phyloP scores from a whole-genome alignment of 139 green algal genomes.

The Pleodorina starrii region DNA sequence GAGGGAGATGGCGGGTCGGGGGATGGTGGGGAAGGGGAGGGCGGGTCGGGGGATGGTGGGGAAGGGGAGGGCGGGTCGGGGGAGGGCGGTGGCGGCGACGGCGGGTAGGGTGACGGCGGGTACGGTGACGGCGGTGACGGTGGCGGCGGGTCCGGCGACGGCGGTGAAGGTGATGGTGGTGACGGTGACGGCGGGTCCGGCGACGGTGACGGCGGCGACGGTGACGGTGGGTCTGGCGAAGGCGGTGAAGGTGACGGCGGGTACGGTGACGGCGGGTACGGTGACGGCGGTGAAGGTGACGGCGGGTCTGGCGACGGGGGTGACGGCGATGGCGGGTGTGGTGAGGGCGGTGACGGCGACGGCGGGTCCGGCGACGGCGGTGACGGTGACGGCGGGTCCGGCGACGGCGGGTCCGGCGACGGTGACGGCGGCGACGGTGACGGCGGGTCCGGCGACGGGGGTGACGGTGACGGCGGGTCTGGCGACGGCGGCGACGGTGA shows the following conservation, averaged over 20 bases:
- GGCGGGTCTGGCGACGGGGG: neutral
- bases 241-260: neutral
- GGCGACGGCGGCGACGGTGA: neutral
- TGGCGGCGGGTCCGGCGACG: neutral
- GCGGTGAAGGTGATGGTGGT: neutral
- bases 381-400: no score
- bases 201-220: neutral
- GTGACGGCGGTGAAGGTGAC: neutral
- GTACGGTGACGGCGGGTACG: neutral
- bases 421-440: neutral
- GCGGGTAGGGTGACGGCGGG: neutral
- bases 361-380: neutral
- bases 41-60: neutral
- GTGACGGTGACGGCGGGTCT: neutral
- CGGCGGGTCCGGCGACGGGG: neutral
- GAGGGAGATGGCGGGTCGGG: neutral
- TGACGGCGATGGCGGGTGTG: neutral
- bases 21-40: neutral
- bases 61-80: neutral
- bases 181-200: neutral
- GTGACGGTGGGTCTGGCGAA: neutral
- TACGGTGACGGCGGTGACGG: neutral
- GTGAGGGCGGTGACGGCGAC: neutral
- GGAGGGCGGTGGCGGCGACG: neutral
- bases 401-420: neutral